phyloP scores from a whole-genome alignment of 208 protist species.

The Trypanosoma mega region DNA sequence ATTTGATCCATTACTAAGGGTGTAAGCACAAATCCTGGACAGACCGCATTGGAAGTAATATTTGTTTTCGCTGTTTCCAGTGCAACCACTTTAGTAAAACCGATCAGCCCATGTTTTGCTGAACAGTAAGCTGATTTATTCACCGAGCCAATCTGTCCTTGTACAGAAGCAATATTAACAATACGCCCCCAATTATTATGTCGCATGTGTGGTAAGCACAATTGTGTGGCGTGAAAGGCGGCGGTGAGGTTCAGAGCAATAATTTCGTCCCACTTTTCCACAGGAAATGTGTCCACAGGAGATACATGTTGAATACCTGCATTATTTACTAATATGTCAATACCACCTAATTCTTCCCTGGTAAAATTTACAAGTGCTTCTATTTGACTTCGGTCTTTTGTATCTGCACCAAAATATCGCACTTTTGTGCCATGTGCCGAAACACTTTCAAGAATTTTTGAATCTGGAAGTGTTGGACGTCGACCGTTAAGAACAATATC shows the following conservation, averaged over 20 bases:
- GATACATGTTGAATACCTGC: slow-evolving; percentile 52
- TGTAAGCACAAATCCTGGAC: slow-evolving; percentile 45
- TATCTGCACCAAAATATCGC: slow-evolving; percentile 22
- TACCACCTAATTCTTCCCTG: slow-evolving; percentile 19
- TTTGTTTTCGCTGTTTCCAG: slow-evolving; percentile 32
- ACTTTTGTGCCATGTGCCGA: slow-evolving; percentile 18
- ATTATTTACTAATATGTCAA: slow-evolving; percentile 61
- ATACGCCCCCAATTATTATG: slow-evolving; percentile 38
- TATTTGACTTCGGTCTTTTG: slow-evolving; percentile 18
- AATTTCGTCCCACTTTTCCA: slow-evolving; percentile 41
- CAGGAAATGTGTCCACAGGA: slow-evolving; percentile 30
- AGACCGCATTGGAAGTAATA: slow-evolving; percentile 51
- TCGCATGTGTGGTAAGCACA: slow-evolving; percentile 40
- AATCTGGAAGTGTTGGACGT: background rate
- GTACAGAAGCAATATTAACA: slow-evolving; percentile 48
- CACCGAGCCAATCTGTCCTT: slow-evolving; percentile 36
- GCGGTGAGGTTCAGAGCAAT: slow-evolving; percentile 45
- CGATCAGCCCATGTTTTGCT: slow-evolving; percentile 55
- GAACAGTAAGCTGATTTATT: slow-evolving; percentile 52
- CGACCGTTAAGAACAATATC: slow-evolving; percentile 36
- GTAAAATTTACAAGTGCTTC: slow-evolving; percentile 23
- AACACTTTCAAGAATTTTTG: slow-evolving; percentile 6
- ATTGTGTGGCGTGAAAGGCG: slow-evolving; percentile 37
- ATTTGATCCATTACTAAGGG: slow-evolving; percentile 49
- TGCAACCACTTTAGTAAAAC: slow-evolving; percentile 53